Conservation (phyloP, 306 rosid genomes). For the Gastrolobium bilobum region DNA sequence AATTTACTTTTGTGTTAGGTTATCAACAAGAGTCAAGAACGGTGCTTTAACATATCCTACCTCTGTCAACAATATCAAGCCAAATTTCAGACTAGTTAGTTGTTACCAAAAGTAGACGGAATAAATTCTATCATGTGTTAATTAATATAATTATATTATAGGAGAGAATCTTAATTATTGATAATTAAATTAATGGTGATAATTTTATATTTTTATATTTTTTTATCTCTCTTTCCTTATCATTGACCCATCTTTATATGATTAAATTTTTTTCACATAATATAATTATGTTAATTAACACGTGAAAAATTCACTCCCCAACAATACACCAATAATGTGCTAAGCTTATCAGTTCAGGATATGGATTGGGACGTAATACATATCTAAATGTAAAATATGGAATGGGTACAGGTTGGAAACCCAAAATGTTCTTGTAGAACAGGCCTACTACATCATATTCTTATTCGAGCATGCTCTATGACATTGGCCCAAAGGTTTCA, state of each 20-base stretch:
- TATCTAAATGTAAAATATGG: neutral
- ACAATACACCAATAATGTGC: neutral
- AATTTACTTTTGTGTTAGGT: constrained; percentile 4
- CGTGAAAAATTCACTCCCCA: no score
- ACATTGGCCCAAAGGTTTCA: neutral
- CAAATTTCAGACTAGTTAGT: neutral
- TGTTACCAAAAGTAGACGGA: no score
- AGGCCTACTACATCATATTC: neutral
- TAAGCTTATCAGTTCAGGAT: neutral
- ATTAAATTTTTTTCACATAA: no score
- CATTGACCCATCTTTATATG: no score
- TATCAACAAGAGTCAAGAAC: neutral
- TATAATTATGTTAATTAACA: no score
- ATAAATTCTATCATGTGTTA: no score
- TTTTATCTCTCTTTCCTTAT: no score
- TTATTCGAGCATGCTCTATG: neutral
- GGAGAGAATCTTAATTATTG: no score
- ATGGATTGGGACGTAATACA: neutral
- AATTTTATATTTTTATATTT: no score
- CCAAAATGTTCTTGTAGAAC: neutral
- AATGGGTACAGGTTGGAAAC: neutral
- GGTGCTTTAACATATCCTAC: neutral
- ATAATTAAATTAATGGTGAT: no score
- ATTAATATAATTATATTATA: no score
- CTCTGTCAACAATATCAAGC: neutral